Base-by-base conservation (phyloP, 129 eudicot genomes). In the Arctium minus region DNA sequence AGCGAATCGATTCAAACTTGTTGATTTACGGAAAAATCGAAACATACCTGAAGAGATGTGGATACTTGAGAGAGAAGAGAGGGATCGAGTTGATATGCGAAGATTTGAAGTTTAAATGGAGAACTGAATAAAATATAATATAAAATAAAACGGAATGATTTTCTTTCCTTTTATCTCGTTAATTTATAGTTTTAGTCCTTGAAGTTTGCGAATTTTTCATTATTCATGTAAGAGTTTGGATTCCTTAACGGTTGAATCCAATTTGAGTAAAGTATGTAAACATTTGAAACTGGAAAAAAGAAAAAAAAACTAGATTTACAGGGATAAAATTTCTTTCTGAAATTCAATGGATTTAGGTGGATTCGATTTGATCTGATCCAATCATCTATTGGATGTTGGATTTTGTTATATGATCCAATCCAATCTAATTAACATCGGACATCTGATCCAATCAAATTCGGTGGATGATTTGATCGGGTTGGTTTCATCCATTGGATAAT, bases 71-170 rank as follows among this genome's bases (percentile, higher is more conserved):
- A 72, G 76, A 73, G 76, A 37, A 82, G 81, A 74, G 76, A 82
- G 86, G 81, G 86, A 70, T 82, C 81, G 42, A 69, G 3, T 73
- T 73, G 11, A 18, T 40, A 31, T 3, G 81, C 33, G 32, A 67
- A 75, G 85, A 67, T 82, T 82, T 74, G 32, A 80, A 79, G 73
- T 79, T 79, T 79, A 69, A 68, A 79, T 42, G 67, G 74, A 42
- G 30, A 68, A 29, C 9, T 72, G 46, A 72, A 72, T 72, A 72
- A 6, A 65, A 65, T 6, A 7, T 18, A 27, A 65, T 56, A 18
- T 65, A 36, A 72, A 72, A 72, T 72, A 5, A 72, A 72, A 36
- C 4, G 53, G 12, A 42, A 39, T 40, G 78, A 42, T 33, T 72
- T 77, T 6, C 8, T 35, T 65, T 65, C 33, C 33, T 65, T 65